Base-by-base conservation (phyloP, 441 rosid genomes). In the Geranium incanum region DNA sequence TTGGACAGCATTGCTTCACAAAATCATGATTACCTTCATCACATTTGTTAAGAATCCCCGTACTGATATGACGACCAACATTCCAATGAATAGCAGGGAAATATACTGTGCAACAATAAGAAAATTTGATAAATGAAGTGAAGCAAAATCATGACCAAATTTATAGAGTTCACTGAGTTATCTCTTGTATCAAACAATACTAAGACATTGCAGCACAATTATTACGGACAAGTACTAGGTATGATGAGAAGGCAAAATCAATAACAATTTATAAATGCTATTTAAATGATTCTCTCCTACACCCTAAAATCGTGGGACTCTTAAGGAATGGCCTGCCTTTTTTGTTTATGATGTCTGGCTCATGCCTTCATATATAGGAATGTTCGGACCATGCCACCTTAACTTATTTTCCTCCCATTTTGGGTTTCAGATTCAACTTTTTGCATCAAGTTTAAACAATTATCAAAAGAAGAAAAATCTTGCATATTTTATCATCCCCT, bases 11-110 rank as follows among this genome's bases (percentile, higher is more conserved):
- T 18, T 64, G 37, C 36, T 23, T 55, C 0, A 6, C 45, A 66
- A 64, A 67, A 45, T 57, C 72, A 69, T 72, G 57, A 52, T 82
- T 84, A 91, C 97, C 99, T 95, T 95, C 99, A 95, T 93, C 74
- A 95, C 80, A 78, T 93, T 95, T 77, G 97, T 85, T 76, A 95
- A 82, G 85, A 95, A 95, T 64, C 98, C 97, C 57, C 97, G 95
- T 62, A 95, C 99, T 50, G 99, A 95, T 75, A 95, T 87, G 72
- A 92, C 91, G 39, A 95, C 86, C 91, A 93, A 78, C 84, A 95
- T 86, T 79, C 98, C 98, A 50, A 95, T 95, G 83, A 95, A 95
- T 57, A 95, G 64, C 81, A 93, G 83, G 70, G 99, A 95, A 68
- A 95, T 90, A 77, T 95, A 91, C 98, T 95, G 97, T 76, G 80